Percentiles rank a stretch among this genome's conserved stretches.
Conservation (phyloP, 352 stramenopile genomes). For the Pythium aquatile region DNA sequence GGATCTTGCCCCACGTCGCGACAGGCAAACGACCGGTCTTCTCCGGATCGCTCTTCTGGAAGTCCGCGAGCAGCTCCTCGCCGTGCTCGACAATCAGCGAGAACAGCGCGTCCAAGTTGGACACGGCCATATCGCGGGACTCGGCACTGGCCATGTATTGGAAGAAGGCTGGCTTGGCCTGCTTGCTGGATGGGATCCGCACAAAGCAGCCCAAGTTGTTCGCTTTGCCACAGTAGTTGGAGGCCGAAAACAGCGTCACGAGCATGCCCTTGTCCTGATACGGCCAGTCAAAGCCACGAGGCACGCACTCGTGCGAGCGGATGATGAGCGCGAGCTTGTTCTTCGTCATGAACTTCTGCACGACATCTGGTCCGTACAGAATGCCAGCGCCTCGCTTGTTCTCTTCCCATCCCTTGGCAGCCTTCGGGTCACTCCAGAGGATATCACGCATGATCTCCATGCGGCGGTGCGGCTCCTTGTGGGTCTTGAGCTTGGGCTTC, state of each 20-base stretch:
- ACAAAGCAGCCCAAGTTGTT: slow-evolving; percentile 88
- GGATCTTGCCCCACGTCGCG: slow-evolving; percentile 55
- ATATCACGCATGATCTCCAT: slow-evolving; percentile 81
- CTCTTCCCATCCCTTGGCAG: slow-evolving; percentile 62
- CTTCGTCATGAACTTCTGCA: slow-evolving; percentile 86
- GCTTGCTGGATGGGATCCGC: slow-evolving; percentile 61
- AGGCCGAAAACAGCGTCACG: slow-evolving; percentile 86
- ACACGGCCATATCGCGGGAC: slow-evolving; percentile 75
- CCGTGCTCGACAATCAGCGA: slow-evolving; percentile 79
- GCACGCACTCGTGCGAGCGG: slow-evolving; percentile 84
- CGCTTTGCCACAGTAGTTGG: slow-evolving; percentile 83
- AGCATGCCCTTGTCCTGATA: slow-evolving; percentile 83
- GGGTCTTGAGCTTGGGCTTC: slow-evolving; percentile 47
- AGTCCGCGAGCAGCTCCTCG: slow-evolving; percentile 59
- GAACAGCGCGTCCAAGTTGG: slow-evolving; percentile 84
- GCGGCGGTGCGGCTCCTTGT: slow-evolving; percentile 52
- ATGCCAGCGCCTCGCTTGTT: slow-evolving; percentile 82
- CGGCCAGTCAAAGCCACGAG: slow-evolving; percentile 75
- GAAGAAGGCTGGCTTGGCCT: slow-evolving; percentile 81
- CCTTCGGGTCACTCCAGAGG: slow-evolving; percentile 80
- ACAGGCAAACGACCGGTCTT: slow-evolving; percentile 45
- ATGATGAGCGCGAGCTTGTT: slow-evolving; percentile 82
- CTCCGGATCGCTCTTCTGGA: slow-evolving; percentile 50
- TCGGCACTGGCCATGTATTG: slow-evolving; percentile 86
- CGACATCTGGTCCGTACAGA: slow-evolving; percentile 69